Evolutionary conservation across 352 stramenopile species (phyloP), one percentile per base, ranked within the genome.

Genomic region (Globisporangium canariense): DNA sequence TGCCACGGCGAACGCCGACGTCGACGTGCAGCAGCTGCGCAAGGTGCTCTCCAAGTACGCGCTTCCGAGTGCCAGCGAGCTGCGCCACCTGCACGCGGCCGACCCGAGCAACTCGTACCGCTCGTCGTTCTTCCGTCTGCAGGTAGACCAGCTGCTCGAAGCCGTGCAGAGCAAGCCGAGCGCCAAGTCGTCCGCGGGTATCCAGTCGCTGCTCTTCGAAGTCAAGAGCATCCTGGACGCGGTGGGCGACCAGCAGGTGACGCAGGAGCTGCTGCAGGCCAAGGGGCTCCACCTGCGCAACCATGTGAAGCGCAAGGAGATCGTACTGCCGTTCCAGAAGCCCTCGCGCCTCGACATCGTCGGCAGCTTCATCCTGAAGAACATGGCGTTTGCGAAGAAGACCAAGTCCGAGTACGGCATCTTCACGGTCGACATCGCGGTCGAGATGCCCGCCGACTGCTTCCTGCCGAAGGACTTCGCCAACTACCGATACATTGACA

Each of bases 401-500:
- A 91, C 69, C 53, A 68, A 46, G 51, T 51, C 62, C 13, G 73
- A 88, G 30, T 93, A 93, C 54, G 73, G 77, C 6, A 67, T 69
- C 9, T 67, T 93, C 41, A 89, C 74, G 0, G 73, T 97, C 38
- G 89, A 97, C 62, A 45, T 97, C 16, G 78, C 88, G 0, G 74
- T 97, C 14, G 78, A 92, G 67, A 97, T 97, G 65, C 90, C 90
- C 0, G 54, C 67, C 7, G 67, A 62, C 7, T 97, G 89, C 70
- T 93, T 97, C 64, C 47, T 95, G 20, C 85, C 86, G 10, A 96
- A 96, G 67, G 90, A 97, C 64, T 93, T 94, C 67, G 70, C 85
- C 50, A 97, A 97, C 75, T 95, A 94, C 71, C 75, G 86, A 28
- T 97, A 96, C 67, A 79, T 89, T 5, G 89, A 97, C 78, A 97